Evolutionary conservation across 345 rosid genomes (phyloP), one percentile per base, ranked within the genome.

Genomic region (Corchorus capsularis): DNA sequence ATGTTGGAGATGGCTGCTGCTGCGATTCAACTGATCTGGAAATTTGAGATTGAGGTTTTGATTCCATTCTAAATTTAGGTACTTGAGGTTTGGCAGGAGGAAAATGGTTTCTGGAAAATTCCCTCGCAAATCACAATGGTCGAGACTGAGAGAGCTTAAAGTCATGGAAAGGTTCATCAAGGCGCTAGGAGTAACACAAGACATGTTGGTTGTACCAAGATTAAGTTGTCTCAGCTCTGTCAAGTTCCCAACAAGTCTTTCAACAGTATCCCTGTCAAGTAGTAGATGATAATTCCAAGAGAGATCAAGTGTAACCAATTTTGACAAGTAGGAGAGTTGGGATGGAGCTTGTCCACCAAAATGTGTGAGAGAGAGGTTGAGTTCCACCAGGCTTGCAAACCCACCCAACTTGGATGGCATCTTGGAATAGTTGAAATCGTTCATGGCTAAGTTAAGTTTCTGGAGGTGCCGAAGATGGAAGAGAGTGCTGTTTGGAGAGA

Each of bases 371-470:
- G 66, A 59, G 3, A 83, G 77, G 41, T 75, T 75, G n/a, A 80
- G 75, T 55, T 72, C 52, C 0, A 62, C 54, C n/a, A 83, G 32
- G 8, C n/a, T 45, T 4, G 0, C 32, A 3, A 83, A 71, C 22
- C 11, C 13, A 2, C 68, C 37, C n/a, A 81, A 76, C 8, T 47
- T 14, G 2, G 80, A 32, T 22, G 79, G 19, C 17, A 84, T 50
- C 0, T 7, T 0, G 20, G 82, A 75, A 45, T 0, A 1, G 10
- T 1, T 49, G 78, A 83, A 83, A 19, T 78, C 1, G 63, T 86
- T 86, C 49, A 2, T 8, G 68, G 84, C 79, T 0, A 88, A 84
- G 27, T 81, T 75, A 3, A 88, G 78, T 1, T 16, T 14, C 13
- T 53, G 84, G 8, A 85, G 71, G 17, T 73, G 73, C 0, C 46